phyloP scores from a whole-genome alignment of 768 basidiomycete species.

The Gloeopeniophorella convolvens region DNA sequence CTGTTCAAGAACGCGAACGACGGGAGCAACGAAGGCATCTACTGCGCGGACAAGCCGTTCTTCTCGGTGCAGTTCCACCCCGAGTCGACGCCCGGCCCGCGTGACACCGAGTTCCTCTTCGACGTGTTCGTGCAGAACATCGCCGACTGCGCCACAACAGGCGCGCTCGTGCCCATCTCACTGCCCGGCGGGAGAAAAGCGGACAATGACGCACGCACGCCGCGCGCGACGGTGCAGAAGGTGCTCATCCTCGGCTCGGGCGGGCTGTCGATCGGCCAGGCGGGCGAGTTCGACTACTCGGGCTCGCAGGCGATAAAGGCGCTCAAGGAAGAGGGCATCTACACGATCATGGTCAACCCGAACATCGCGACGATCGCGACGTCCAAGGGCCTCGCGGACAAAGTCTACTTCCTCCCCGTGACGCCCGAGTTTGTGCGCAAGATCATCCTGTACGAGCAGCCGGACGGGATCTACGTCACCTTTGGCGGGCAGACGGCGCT shows the following conservation, averaged over 20 bases:
- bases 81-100: conserved; percentile 92
- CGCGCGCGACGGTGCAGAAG: conserved; percentile 77
- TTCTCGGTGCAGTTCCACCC: conserved; percentile 99
- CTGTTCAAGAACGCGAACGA: conserved; percentile 97
- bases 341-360: conserved; percentile 97
- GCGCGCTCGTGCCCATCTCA: conserved; percentile 47
- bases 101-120: conserved; percentile 98
- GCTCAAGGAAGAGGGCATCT: conserved; percentile 97
- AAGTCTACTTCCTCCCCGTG: conserved; percentile 98
- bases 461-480: conserved; percentile 97
- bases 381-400: conserved; percentile 95
- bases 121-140: conserved; percentile 94
- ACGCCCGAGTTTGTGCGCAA: conserved; percentile 97
- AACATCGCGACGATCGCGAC: conserved; percentile 99
- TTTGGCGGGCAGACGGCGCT: conserved; percentile 98
- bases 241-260: conserved; percentile 97
- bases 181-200: conserved; percentile 78
- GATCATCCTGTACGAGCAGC: conserved; percentile 98
- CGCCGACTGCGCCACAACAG: conserved; percentile 59
- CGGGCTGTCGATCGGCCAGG: conserved; percentile 96
- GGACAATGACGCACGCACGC: conserved; percentile 70
- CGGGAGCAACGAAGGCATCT: conserved; percentile 95
- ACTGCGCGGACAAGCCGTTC: conserved; percentile 86
- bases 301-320: conserved; percentile 99
- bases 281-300: conserved; percentile 99